Base-by-base conservation (phyloP, 2,329 filamentous ascomycete species). In the Colletotrichum falcatum region DNA sequence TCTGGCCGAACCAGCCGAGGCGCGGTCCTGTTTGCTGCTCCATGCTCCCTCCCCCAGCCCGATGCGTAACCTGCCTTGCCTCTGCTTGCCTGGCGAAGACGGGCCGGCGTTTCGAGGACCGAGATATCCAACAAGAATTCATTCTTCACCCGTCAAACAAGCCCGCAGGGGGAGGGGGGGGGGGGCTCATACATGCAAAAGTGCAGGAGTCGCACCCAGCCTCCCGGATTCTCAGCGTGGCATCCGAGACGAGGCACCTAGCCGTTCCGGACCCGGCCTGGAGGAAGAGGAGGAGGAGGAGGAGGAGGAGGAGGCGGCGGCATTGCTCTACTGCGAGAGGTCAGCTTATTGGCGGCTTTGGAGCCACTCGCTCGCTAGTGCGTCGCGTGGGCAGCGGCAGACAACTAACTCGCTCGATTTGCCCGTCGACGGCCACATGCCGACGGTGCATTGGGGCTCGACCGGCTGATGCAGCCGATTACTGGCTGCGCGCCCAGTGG, bases 201-300 rank as follows among this genome's bases (percentile, higher is more conserved):
- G 35, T 14, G 3, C 33, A 20, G 53, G 14, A 12, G 33, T 33
- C 8, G 49, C 28, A 30, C 9, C 53, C n/a, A 55, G 53, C 33
- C 28, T 16, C 49, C 49, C 18, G 49, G 49, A 33, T 26, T 35
- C 33, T n/a, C 53, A 9, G 33, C 33, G 16, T 8, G 11, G 51
- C 51, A 23, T 20, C 51, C 51, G 51, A 54, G 51, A 12, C n/a
- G 30, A 54, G 30, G 30, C 51, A 54, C 35, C 51, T 53, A n/a
- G 51, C 51, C 51, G 28, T n/a, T 12, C 18, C 30, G 51, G 20
- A 11, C 20, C 28, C 18, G 20, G 18, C 20, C 11, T 12, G 11
- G n/a, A n/a, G 28, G 51, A 8, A 30, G 51, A 20, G 30, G 51
- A 18, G 51, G 49, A 18, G 30, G 51, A 9, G 30, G 51, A n/a